phyloP scores from a whole-genome alignment of 371 early-diverging fungal genomes.

The Saksenaea vasiformis region DNA sequence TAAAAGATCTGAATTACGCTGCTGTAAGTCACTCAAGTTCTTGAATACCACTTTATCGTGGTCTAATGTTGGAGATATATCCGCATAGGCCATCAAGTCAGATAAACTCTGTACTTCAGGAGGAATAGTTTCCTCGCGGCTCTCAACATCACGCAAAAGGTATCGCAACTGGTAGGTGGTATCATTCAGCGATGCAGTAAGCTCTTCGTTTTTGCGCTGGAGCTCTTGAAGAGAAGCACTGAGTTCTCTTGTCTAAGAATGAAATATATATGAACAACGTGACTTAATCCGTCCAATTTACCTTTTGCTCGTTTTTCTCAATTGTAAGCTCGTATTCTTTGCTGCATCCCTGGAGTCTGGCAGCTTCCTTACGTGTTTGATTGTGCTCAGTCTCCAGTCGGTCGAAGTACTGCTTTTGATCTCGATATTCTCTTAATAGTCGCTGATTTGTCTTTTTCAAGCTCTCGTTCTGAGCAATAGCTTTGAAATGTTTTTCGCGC shows the following conservation, averaged over 20 bases:
- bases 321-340: neutral
- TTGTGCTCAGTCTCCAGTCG: slow-evolving; percentile 15
- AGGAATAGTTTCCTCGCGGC: slow-evolving; percentile 12
- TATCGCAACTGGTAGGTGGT: slow-evolving; percentile 27
- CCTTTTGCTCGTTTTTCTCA: neutral
- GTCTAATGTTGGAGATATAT: slow-evolving; percentile 6
- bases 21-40: slow-evolving; percentile 17
- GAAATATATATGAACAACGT: neutral
- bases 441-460: slow-evolving; percentile 7
- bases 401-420: slow-evolving; percentile 14
- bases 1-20: slow-evolving; percentile 19
- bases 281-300: neutral
- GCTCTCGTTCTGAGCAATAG: slow-evolving; percentile 10
- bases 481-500: slow-evolving; percentile 8
- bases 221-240: slow-evolving; percentile 4
- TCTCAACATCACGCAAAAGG: slow-evolving; percentile 21
- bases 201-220: slow-evolving; percentile 7
- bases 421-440: slow-evolving; percentile 16
- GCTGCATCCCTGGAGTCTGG: neutral
- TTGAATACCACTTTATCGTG: slow-evolving; percentile 25
- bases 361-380: neutral
- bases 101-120: slow-evolving; percentile 8
- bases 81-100: slow-evolving; percentile 14
- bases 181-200: slow-evolving; percentile 16
- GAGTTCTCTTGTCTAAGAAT: neutral